phyloP scores from a whole-genome alignment of 2,329 filamentous ascomycete genomes.

The Scedosporium dehoogii region DNA sequence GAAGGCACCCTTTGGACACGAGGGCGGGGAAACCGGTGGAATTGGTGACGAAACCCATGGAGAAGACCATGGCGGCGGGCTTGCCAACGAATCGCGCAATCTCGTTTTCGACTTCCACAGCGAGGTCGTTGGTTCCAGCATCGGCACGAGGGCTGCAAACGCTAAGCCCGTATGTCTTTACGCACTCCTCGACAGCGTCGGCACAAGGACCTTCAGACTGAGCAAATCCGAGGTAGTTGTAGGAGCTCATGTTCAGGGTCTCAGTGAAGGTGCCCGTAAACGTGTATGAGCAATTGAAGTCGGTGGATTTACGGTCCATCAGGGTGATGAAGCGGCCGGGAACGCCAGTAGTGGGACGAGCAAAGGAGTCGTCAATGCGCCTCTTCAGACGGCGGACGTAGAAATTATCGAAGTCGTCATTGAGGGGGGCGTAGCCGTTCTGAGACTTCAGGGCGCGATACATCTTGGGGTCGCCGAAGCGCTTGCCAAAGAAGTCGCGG shows the following conservation, averaged over 20 bases:
- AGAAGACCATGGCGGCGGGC: constrained; percentile 90
- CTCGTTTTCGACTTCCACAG: constrained; percentile 79
- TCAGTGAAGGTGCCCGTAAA: constrained; percentile 86
- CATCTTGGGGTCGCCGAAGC: constrained; percentile 71
- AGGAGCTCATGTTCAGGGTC: constrained; percentile 97
- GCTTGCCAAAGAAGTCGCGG: constrained; percentile 95
- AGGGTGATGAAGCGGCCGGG: constrained; percentile 90
- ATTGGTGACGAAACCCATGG: constrained; percentile 98
- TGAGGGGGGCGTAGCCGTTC: constrained; percentile 89
- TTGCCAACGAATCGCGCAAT: constrained; percentile 91
- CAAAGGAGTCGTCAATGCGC: constrained; percentile 94
- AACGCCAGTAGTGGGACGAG: constrained; percentile 83
- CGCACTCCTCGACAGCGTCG: constrained; percentile 77
- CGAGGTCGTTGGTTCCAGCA: constrained; percentile 76
- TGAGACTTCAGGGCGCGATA: constrained; percentile 75
- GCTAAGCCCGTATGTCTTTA: constrained; percentile 78
- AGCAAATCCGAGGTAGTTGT: constrained; percentile 98
- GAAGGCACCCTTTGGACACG: constrained; percentile 82
- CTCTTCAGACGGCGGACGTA: constrained; percentile 89
- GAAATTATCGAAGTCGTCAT: constrained; percentile 98
- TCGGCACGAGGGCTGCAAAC: constrained; percentile 75
- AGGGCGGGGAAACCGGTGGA: constrained; percentile 85
- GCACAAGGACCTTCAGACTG: constrained; percentile 96
- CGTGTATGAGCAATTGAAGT: constrained; percentile 85
- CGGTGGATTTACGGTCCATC: constrained; percentile 79